Percentiles rank a stretch among this genome's conserved stretches.
phyloP scores from a whole-genome alignment of 495 filamentous ascomycete genomes.

The Hypoxylon subgilvum region DNA sequence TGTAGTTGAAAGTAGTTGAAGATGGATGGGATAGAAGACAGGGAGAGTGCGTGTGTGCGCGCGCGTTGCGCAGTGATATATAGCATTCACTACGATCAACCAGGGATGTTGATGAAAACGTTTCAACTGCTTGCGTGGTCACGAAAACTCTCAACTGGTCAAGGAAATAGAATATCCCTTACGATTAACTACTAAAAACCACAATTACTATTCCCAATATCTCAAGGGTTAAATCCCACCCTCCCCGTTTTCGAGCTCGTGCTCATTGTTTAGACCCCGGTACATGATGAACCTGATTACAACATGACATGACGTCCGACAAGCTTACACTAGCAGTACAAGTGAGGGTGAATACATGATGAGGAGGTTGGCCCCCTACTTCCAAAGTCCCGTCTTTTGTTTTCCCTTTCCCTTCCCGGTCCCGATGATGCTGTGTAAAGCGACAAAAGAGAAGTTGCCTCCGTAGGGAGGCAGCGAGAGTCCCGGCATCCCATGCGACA shows the following conservation, averaged over 20 bases:
- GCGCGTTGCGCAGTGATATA: too few species aligned
- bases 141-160: conserved; percentile 1
- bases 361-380: neutral
- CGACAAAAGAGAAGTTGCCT: conserved; percentile 6
- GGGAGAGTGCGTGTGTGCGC: too few species aligned
- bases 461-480: neutral
- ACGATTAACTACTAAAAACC: conserved; percentile 17
- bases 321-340: conserved; percentile 40
- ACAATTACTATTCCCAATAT: conserved; percentile 17
- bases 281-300: conserved; percentile 24
- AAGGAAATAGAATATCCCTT: neutral
- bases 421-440: conserved; percentile 5
- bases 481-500: conserved; percentile 1
- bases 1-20: too few species aligned
- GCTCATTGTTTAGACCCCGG: conserved; percentile 35
- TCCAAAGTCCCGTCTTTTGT: conserved; percentile 5
- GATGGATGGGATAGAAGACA: too few species aligned
- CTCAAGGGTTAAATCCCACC: conserved; percentile 9
- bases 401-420: conserved; percentile 13
- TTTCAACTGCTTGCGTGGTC: too few species aligned
- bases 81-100: too few species aligned
- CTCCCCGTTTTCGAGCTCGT: conserved; percentile 28
- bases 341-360: conserved; percentile 29
- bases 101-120: too few species aligned
- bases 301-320: conserved; percentile 28